These are phyloP conservation scores for Fusarium foetens DNA, from an alignment of 2,329 filamentous ascomycete species.

Conservation along the genomic window DNA sequence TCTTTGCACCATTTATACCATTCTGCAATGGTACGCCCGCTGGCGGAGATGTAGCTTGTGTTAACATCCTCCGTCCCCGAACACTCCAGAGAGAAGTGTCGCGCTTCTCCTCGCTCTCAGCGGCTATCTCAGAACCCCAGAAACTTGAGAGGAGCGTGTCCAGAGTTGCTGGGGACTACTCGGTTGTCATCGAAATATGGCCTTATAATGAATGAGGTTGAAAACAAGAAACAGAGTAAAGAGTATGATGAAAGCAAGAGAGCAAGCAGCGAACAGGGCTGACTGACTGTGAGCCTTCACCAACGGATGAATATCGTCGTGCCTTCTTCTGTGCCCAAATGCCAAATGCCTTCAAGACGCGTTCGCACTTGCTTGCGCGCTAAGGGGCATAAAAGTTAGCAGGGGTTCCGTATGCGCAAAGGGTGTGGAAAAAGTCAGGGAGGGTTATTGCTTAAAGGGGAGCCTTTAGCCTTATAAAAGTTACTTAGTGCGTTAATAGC, in stretches of 20 bases:
- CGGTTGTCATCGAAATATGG: slow-evolving; percentile 1
- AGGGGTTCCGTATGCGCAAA: neutral
- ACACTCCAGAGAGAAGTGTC: slow-evolving; percentile 8
- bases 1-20: slow-evolving; percentile 18
- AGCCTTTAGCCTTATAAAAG: slow-evolving; percentile 15
- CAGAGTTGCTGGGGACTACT: neutral
- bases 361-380: slow-evolving; percentile 20
- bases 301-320: neutral
- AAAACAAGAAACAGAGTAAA: neutral
- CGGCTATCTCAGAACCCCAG: neutral
- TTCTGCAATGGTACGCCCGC: slow-evolving; percentile 3
- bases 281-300: neutral
- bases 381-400: neutral
- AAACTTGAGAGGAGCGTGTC: slow-evolving; percentile 17
- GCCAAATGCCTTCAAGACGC: slow-evolving; percentile 13
- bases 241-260: neutral
- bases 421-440: neutral
- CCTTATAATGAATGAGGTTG: neutral
- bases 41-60: slow-evolving; percentile 7
- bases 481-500: slow-evolving; percentile 11
- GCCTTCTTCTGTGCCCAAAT: slow-evolving; percentile 3
- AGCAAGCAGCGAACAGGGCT: neutral
- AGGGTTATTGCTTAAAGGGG: neutral
- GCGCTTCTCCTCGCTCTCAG: slow-evolving; percentile 3
- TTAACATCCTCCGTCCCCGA: slow-evolving; percentile 12